Conservation (phyloP, 768 basidiomycete species). For the Lyophyllum atratum region DNA sequence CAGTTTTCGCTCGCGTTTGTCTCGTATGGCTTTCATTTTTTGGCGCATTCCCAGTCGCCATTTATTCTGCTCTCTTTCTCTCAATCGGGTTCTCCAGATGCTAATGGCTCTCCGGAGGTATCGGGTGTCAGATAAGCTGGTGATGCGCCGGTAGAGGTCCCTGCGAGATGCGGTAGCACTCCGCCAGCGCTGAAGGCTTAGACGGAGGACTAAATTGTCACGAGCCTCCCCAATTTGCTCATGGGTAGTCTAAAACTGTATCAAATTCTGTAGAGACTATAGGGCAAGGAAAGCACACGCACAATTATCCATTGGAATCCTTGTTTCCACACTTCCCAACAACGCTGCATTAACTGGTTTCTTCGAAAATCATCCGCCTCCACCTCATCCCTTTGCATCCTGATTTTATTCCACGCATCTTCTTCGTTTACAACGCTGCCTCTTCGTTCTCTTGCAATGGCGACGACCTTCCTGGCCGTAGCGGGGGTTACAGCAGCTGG, state of each 20-base stretch:
- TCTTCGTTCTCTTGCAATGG: slow-evolving; percentile 40
- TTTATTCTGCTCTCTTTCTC: slow-evolving; percentile 53
- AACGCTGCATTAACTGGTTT: slow-evolving; percentile 64
- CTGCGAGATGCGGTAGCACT: slow-evolving; percentile 34
- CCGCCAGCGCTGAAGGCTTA: slow-evolving; percentile 65
- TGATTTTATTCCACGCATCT: slow-evolving; percentile 78
- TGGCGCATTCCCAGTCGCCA: slow-evolving; percentile 74
- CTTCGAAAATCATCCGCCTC: slow-evolving; percentile 71
- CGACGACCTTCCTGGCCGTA: slow-evolving; percentile 29
- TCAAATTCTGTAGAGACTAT: neutral
- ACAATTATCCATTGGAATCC: slow-evolving; percentile 76
- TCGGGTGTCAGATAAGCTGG: slow-evolving; percentile 44
- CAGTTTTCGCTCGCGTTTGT: slow-evolving; percentile 54
- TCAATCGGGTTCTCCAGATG: slow-evolving; percentile 57
- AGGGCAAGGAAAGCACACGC: slow-evolving; percentile 28
- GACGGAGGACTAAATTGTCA: slow-evolving; percentile 62
- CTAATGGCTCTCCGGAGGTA: slow-evolving; percentile 42
- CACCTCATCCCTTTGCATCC: slow-evolving; percentile 67
- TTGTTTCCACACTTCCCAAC: slow-evolving; percentile 76
- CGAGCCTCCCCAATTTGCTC: slow-evolving; percentile 71
- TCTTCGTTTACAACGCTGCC: slow-evolving; percentile 63
- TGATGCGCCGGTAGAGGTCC: slow-evolving; percentile 44
- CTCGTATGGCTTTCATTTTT: slow-evolving; percentile 65
- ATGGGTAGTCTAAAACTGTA: slow-evolving; percentile 60
- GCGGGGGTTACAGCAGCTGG: slow-evolving; percentile 14